Percentiles rank a stretch among this genome's conserved stretches.
These are phyloP conservation scores for Scheffersomyces lignicola DNA, from an alignment of 1,139 yeast genomes.

Conservation along the genomic window DNA sequence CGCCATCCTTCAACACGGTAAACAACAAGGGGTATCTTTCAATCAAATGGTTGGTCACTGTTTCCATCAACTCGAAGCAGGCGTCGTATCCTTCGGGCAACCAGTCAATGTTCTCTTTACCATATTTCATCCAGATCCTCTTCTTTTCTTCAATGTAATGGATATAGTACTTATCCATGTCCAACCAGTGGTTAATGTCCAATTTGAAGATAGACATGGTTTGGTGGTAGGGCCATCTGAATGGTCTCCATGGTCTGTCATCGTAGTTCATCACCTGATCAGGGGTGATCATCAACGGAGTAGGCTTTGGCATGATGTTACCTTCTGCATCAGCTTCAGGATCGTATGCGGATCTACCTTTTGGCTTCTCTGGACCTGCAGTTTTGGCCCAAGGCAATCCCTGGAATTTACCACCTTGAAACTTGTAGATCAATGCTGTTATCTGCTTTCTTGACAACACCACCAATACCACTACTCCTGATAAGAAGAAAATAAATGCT, in stretches of 20 bases:
- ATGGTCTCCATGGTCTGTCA: conserved; percentile 81
- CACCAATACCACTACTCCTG: conserved; percentile 14
- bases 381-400: not conserved
- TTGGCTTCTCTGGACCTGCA: not conserved
- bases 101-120: conserved; percentile 64
- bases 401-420: not conserved
- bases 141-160: conserved; percentile 65
- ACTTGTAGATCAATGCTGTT: conserved; percentile 6
- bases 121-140: conserved; percentile 57
- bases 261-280: conserved; percentile 65
- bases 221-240: conserved; percentile 79
- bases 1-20: conserved; percentile 44
- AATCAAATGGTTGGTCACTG: conserved; percentile 58
- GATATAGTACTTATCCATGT: conserved; percentile 74
- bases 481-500: conserved; percentile 12
- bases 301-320: conserved; percentile 43
- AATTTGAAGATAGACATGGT: conserved; percentile 73
- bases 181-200: conserved; percentile 74
- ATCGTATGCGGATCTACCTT: not conserved
- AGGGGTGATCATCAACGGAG: conserved; percentile 64
- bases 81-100: conserved; percentile 69
- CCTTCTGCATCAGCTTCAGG: not conserved
- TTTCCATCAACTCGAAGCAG: conserved; percentile 62
- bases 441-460: conserved; percentile 18
- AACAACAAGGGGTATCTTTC: conserved; percentile 64